Evolutionary conservation across 163 green algal genomes (phyloP).

Genomic region (Scenedesmus sp.): DNA sequence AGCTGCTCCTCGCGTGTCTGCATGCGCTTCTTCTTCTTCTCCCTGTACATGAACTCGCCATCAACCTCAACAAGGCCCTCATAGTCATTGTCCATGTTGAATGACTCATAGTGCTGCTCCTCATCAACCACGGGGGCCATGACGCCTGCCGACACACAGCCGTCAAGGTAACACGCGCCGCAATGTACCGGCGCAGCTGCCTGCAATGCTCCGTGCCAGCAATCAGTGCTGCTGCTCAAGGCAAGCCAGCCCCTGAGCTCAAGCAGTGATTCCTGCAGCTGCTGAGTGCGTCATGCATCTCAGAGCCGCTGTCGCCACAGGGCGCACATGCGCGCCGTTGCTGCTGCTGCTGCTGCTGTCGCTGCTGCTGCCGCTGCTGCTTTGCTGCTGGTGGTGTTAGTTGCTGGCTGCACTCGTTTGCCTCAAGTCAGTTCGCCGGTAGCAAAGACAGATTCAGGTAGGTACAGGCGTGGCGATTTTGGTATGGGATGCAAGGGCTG

Average conservation of each 20-base stretch:
- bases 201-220: neutral
- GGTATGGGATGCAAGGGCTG: neutral
- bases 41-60: slow-evolving; percentile 89
- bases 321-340: neutral
- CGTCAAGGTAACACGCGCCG: neutral
- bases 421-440: neutral
- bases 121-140: slow-evolving; percentile 58
- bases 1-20: slow-evolving; percentile 90
- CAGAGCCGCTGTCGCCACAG: neutral
- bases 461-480: neutral
- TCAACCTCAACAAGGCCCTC: slow-evolving; percentile 85
- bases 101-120: slow-evolving; percentile 75
- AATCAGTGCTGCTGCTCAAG: neutral
- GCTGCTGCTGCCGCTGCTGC: neutral
- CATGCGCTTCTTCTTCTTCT: slow-evolving; percentile 35
- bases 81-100: slow-evolving; percentile 80
- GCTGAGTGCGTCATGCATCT: neutral
- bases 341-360: neutral
- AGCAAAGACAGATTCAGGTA: neutral
- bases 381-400: neutral
- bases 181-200: neutral
- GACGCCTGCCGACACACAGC: neutral
- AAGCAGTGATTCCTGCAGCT: neutral
- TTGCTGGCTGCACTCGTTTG: neutral
- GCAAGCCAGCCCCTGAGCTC: neutral